Base-by-base conservation (phyloP, 1,139 yeast species). In the Torulaspora globosa region DNA sequence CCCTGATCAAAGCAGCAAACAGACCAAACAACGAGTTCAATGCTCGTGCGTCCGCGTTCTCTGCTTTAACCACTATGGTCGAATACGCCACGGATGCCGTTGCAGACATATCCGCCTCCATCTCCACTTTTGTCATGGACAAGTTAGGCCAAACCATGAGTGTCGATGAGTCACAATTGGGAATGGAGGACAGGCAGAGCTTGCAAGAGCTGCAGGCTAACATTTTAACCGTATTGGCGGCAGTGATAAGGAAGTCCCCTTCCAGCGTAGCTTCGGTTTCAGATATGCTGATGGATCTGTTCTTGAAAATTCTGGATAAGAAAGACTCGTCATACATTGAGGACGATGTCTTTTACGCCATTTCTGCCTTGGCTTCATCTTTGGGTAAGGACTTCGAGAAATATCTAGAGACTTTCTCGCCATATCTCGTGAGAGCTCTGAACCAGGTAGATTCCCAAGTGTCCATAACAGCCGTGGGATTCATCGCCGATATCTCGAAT, bases 401-500 rank as follows among this genome's bases (percentile, higher is more conserved):
- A 59, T 92, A 88, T 66, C 80, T 90, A 81, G 82, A 78, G 48
- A 78, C 84, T 3, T 87, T 92, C 65, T 73, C 86, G 52, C 97
- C 97, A 44, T 89, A 74, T 65, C 74, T 92, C 65, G 79, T 81
- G 16, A 75, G 75, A 51, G 96, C 96, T 0, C 74, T 92, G 54
- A 78, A 80, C 58, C 90, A 88, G 66, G 80, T 86, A 9, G 96
- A 88, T 40, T 79, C 89, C 7, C 86, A 90, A 36, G 81, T 89
- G 18, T 82, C 95, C 58, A 78, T 77, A 53, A 86, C 96, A 11
- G 96, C 97, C 2, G 88, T 92, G 50, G 97, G 98, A 3, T 76
- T 94, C 49, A 90, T 92, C 49, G 97, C 97, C n/a, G 98, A 92
- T 68, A 83, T 92, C 57, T 79, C 95, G n/a, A 95, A 89, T 62